Base-by-base conservation (phyloP, 1,284 basidiomycete species). In the Ceratobasidium sp. region DNA sequence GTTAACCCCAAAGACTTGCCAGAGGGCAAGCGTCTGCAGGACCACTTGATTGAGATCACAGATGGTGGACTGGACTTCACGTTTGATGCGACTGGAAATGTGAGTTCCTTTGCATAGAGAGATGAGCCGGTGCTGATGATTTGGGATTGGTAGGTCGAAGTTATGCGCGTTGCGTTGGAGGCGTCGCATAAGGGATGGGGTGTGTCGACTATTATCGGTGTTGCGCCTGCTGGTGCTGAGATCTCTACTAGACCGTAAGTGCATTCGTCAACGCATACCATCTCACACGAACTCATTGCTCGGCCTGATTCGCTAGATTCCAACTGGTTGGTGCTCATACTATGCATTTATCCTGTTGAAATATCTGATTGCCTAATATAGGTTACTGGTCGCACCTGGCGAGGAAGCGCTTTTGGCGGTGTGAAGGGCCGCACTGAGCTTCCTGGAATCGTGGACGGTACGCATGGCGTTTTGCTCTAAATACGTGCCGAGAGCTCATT, bases 161-260 rank as follows among this genome's bases (percentile, higher is more conserved):
- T 98, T 73, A 99, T 99, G 97, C 91, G 97, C 76, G 85, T 90
- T 67, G 98, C 97, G 41, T 88, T 99, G 66, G 97, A 99, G 84
- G 92, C 94, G 21, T 98, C 96, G 82, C 98, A 99, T 84, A 99
- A 99, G 82, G 96, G 96, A n/a, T 98, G 96, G 96, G 97, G 98
- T 80, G 91, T 98, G 49, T 95, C 91, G 76, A 98, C 95, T 66
- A 83, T 98, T 77, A 98, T 98, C 76, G 98, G 94, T 77, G 95
- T 97, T 49, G 95, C 95, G 6, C 93, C 95, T 47, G 94, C 98
- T n/a, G 98, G 98, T 6, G 91, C 98, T 80, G 97, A 99, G 83
- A 98, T 99, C 79, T 89, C 94, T 11, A 99, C 98, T 59, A 87
- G 98, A 75, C 97, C 97, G 87, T 95, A 81, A 84, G 92, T 87